Evolutionary conservation across 1,139 yeast genomes (phyloP).

Genomic region (Kurtzmaniella quercitrusa): DNA sequence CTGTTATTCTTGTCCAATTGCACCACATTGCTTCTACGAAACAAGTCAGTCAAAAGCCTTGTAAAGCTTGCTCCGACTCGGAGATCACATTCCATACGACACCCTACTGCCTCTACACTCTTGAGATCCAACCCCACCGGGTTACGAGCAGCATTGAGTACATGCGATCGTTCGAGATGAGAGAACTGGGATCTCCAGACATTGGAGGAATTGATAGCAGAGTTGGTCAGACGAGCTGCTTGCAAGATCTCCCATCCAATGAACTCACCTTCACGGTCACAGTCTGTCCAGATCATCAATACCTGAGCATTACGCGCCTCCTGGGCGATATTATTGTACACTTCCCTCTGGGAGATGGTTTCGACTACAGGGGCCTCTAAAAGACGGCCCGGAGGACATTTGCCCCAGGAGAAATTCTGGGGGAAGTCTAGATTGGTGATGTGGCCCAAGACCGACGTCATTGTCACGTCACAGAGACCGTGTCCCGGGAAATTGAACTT

Average conservation of each 20-base stretch:
- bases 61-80: constrained; percentile 91
- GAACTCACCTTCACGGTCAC: constrained; percentile 97
- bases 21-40: constrained; percentile 21
- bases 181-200: constrained; percentile 80
- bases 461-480: constrained; percentile 74
- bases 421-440: constrained; percentile 65
- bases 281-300: constrained; percentile 96
- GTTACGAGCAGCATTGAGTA: constrained; percentile 66
- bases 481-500: constrained; percentile 52
- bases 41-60: constrained; percentile 57
- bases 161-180: constrained; percentile 75
- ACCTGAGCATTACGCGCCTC: constrained; percentile 61
- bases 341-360: constrained; percentile 36
- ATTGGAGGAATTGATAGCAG: constrained; percentile 30
- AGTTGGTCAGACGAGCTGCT: constrained; percentile 60
- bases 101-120: constrained; percentile 78
- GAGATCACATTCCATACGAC: constrained; percentile 83
- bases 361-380: constrained; percentile 62
- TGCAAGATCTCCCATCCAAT: constrained; percentile 83
- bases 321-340: constrained; percentile 63
- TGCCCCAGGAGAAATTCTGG: constrained; percentile 62
- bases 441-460: constrained; percentile 93
- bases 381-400: constrained; percentile 59
- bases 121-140: constrained; percentile 63
- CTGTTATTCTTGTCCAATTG: constrained; percentile 17